Percentiles rank a stretch among this genome's conserved stretches.
Conservation (phyloP, 1,284 basidiomycete genomes). For the Pyrrhoderma lamaoense region DNA sequence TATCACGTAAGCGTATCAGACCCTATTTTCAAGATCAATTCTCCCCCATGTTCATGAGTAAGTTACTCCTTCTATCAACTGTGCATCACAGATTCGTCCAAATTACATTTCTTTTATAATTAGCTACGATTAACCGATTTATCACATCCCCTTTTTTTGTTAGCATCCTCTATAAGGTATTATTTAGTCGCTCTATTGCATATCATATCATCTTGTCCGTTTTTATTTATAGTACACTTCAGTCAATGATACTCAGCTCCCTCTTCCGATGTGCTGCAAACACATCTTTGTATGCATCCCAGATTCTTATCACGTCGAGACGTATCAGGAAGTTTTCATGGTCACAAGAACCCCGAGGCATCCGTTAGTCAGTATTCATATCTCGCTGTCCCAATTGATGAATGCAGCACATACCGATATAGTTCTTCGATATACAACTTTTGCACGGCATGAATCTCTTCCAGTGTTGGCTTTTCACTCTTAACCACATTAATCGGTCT, state of each 20-base stretch:
- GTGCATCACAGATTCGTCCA: no score
- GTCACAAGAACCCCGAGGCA: no score
- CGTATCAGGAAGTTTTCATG: not conserved
- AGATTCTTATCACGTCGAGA: constrained; percentile 57
- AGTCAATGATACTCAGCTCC: constrained; percentile 71
- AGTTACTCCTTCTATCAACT: no score
- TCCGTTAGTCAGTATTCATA: not conserved
- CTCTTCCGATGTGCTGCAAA: constrained; percentile 70
- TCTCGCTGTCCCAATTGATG: not conserved
- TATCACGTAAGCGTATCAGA: no score
- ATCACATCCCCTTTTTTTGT: no score
- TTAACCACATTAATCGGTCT: constrained; percentile 79
- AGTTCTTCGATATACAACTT: constrained; percentile 87
- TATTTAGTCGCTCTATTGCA: no score
- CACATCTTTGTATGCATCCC: constrained; percentile 88
- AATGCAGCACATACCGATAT: constrained; percentile 51
- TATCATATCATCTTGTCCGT: no score
- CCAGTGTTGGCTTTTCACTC: constrained; percentile 72
- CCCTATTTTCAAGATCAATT: no score
- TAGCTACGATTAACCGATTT: no score
- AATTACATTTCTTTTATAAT: no score
- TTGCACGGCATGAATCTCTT: constrained; percentile 78
- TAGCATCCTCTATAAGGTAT: no score
- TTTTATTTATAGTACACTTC: constrained; percentile 20
- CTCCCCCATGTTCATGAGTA: no score